A percentile compares a stretch with the other conserved stretches of the same genome.
These are phyloP conservation scores for Purshia tridentata DNA, from an alignment of 306 rosid species.

Conservation along the genomic window DNA sequence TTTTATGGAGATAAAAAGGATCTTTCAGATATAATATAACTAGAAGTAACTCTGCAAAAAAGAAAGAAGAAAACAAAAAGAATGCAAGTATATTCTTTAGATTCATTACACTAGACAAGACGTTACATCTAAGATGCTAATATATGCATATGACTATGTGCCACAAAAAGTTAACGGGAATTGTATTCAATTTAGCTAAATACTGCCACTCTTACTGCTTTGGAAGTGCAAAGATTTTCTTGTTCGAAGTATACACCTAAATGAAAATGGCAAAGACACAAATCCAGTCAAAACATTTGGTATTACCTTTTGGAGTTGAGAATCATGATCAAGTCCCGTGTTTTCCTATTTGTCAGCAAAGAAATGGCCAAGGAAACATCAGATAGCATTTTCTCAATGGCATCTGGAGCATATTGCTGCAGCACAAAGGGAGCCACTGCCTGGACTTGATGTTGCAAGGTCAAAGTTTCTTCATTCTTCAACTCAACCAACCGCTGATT, in stretches of 20 bases:
- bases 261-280: neutral
- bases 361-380: conserved; percentile 79
- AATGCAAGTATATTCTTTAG: neutral
- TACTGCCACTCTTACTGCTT: neutral
- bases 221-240: neutral
- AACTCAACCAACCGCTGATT: conserved; percentile 72
- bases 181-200: neutral
- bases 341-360: conserved; percentile 73
- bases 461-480: conserved; percentile 70
- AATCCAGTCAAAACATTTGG: neutral
- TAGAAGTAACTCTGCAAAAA: neutral
- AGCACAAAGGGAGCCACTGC: conserved; percentile 81
- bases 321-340: conserved; percentile 87
- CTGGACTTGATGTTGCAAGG: conserved; percentile 94
- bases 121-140: neutral
- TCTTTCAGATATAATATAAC: neutral
- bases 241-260: neutral
- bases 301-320: conserved; percentile 86
- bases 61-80: neutral
- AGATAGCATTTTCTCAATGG: conserved; percentile 62
- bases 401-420: conserved; percentile 78
- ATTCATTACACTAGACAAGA: neutral
- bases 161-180: neutral
- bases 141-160: neutral
- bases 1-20: neutral